Conservation (phyloP, 208 protist genomes). For the Strigomonas oncopelti region DNA sequence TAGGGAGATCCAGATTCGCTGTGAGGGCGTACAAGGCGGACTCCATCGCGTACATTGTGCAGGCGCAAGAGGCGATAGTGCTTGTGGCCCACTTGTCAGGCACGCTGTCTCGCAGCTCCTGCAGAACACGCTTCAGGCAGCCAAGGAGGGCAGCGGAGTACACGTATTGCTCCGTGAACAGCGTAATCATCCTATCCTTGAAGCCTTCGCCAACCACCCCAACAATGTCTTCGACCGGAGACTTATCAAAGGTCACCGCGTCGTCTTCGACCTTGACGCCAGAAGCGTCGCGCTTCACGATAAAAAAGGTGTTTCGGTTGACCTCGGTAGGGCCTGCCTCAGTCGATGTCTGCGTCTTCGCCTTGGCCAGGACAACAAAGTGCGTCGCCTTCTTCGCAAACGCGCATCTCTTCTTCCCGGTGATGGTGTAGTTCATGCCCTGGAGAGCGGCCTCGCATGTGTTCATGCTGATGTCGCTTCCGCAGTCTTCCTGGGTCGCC, state of each 20-base stretch:
- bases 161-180: slow-evolving; percentile 84
- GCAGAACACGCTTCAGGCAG: slow-evolving; percentile 64
- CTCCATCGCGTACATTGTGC: slow-evolving; percentile 83
- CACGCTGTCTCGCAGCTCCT: slow-evolving; percentile 49
- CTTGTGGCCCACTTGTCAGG: slow-evolving; percentile 48
- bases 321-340: slow-evolving; percentile 54
- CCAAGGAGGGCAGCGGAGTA: slow-evolving; percentile 73
- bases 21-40: slow-evolving; percentile 76
- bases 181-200: slow-evolving; percentile 74
- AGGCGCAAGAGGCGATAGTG: slow-evolving; percentile 58
- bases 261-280: slow-evolving; percentile 33
- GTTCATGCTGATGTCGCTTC: slow-evolving; percentile 86
- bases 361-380: slow-evolving; percentile 80
- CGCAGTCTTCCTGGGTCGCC: slow-evolving; percentile 63
- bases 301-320: slow-evolving; percentile 69
- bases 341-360: slow-evolving; percentile 55
- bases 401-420: slow-evolving; percentile 57
- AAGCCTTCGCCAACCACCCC: slow-evolving; percentile 83
- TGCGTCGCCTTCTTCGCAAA: slow-evolving; percentile 62
- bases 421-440: slow-evolving; percentile 41
- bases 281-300: slow-evolving; percentile 50
- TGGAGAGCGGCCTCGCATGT: slow-evolving; percentile 33
- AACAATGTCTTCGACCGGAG: slow-evolving; percentile 57
- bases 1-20: slow-evolving; percentile 74
- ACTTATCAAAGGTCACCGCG: slow-evolving; percentile 40